Evolutionary conservation across 768 basidiomycete genomes (phyloP), one percentile per base, ranked within the genome.

Genomic region (Hypsizygus marmoreus): DNA sequence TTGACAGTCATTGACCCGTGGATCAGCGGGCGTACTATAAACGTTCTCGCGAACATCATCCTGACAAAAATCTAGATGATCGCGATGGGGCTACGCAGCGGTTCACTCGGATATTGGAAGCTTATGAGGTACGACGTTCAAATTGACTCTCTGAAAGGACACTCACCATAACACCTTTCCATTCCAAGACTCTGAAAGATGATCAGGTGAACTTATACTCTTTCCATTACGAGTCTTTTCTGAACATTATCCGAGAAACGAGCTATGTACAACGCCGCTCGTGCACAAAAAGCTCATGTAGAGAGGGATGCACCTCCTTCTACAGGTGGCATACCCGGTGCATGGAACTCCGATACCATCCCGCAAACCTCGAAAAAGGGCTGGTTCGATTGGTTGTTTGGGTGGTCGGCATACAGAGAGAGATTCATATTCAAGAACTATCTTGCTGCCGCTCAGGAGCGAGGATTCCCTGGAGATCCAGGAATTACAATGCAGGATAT

Each of bases 71-170:
- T 58, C 72, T 78, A 14, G 69, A 81, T 49, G 79, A 88, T 48
- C 58, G 79, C 1, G 82, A 84, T 35, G 86, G 74, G 16, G 78
- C 90, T 0, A 88, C 85, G 1, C 70, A 77, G 53, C 70, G 83
- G 14, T 92, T 91, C 55, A 79, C 81, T 0, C 69, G 73, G 14
- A 70, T 92, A 2, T 84, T 88, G 52, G 82, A 87, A 50, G 90
- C 90, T 2, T 91, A 89, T 55, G 88, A 91, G 72, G 88, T 56
- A n/a, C 14, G 52, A 37, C 26, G 22, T 33, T 17, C 19, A 4
- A 14, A 25, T 7, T 16, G 22, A 16, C 17, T 16, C 19, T n/a
- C 20, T 22, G 13, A 19, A 37, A 11, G 20, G 20, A 37, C 13
- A 37, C 7, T 40, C 9, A 6, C 20, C 6, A 28, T 82, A 49